Base-by-base conservation (phyloP, 1,284 basidiomycete species). In the Pseudomicrostroma phylloplanum region DNA sequence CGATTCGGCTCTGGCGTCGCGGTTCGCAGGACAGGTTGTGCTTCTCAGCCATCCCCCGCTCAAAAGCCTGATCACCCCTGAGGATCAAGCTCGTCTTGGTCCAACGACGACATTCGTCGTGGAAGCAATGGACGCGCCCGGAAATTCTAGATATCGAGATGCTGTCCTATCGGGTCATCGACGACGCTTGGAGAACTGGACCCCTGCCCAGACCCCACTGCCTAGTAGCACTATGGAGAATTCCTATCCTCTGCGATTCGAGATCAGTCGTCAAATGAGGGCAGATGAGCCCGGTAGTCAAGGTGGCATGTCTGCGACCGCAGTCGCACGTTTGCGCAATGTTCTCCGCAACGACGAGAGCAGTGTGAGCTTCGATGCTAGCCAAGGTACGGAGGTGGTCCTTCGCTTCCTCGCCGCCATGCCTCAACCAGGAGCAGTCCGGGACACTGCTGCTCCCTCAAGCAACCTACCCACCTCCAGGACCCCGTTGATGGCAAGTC, bases 221-320 rank as follows among this genome's bases (percentile, higher is more conserved):
- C 12, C 46, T 23, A 48, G n/a, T 7, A n/a, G 4, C 17, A 48
- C 17, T 23, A 23, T 48, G 46, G 23, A n/a, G 12, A n/a, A 12
- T 7, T n/a, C 46, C 46, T 48, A 48, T 48, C n/a, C 46, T 4
- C 46, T 48, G 46, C 46, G 46, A 48, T 48, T 48, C 23, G 46
- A 48, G 12, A 23, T 48, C 46, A 48, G 46, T 23, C 46, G 46
- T n/a, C 46, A 36, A 3, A 36, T 36, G 30, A 36, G 30, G 30
- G 3, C 30, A 36, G 30, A 36, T 9, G 30, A 36, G 30, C 30
- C 30, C 30, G 9, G 30, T 36, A 9, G 9, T 36, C 30, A 36
- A 36, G 30, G 30, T 36, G 9, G 46, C 46, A 23, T n/a, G 46
- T 11, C 46, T 48, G n/a, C 17, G 46, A n/a, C 46, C 12, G 12